Base-by-base conservation (phyloP, 2,329 filamentous ascomycete species). In the Dactylellina sp. region DNA sequence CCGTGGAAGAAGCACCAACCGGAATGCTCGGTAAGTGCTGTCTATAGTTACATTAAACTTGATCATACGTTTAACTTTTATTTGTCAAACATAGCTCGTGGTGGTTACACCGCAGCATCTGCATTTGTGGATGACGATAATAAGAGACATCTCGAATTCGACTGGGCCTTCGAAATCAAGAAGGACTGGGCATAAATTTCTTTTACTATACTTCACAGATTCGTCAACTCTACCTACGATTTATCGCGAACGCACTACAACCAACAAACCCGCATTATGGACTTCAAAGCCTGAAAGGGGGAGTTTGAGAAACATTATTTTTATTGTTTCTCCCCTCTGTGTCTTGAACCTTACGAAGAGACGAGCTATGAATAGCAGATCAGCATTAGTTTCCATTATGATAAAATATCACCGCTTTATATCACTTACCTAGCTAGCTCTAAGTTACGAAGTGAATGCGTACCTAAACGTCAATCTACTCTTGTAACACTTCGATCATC, bases 61-160 rank as follows among this genome's bases (percentile, higher is more conserved):
- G 2, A 35, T 28, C n/a, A 9, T 50, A 40, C 40, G 28, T 12
- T 44, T 68, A 18, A 50, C 44, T 24, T 40, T 24, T 9, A 22
- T 49, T 39, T 12, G 2, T 24, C 16, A 9, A 14, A 9, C 12
- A 55, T 22, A 62, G 90, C 88, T 65, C 91, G 95, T 75, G 95
- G 93, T 76, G 89, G 93, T 83, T 99, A 99, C 86, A 90, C 91
- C 75, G 93, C 93, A 76, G 83, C 89, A 75, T 97, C 93, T 77
- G 92, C 88, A 82, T 99, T 99, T 81, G 87, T 97, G 75, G 95
- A 99, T 81, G 95, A 99, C 80, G 95, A 99, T 84, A 90, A 95
- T 82, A 89, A 92, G 83, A 89, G 87, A 76, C 93, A 99, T 83
- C 85, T 99, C 76, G 86, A 90, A 81, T 99, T 99, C 82, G 91